A percentile compares a stretch with the other conserved stretches of the same genome.
These are phyloP conservation scores for Peribolospora kevripleyi DNA, from an alignment of 768 basidiomycete species.

Conservation along the genomic window DNA sequence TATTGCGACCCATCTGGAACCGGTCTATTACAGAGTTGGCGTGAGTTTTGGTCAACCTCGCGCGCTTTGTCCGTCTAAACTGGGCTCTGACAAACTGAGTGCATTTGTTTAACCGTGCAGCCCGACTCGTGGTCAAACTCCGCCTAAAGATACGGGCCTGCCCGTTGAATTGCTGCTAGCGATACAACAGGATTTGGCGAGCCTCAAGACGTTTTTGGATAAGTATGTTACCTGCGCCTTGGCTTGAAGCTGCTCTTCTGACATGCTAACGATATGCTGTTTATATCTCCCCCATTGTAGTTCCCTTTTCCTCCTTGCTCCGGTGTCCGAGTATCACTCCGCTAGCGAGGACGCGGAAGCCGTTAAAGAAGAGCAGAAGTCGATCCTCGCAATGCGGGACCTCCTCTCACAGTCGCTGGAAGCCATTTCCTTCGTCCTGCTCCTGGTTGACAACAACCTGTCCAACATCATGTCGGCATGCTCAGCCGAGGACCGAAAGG, in stretches of 20 bases:
- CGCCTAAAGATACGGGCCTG: too few relatives aligned
- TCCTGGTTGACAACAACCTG: constrained; percentile 73
- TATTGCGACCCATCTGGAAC: constrained; percentile 72
- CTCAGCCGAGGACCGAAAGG: constrained; percentile 37
- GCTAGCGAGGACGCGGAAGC: too few relatives aligned
- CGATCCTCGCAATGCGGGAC: constrained; percentile 28
- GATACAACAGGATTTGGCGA: too few relatives aligned
- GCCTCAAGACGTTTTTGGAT: too few relatives aligned
- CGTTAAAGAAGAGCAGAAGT: constrained; percentile 48
- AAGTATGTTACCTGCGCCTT: too few relatives aligned
- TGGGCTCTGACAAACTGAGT: background rate
- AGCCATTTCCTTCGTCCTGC: constrained; percentile 74
- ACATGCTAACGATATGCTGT: too few relatives aligned
- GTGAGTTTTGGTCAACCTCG: constrained; percentile 22
- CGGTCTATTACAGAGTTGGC: constrained; percentile 41
- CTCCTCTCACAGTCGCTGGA: constrained; percentile 71
- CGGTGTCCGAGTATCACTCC: too few relatives aligned
- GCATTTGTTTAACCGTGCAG: background rate
- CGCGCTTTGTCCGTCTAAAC: background rate
- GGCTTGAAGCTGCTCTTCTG: too few relatives aligned
- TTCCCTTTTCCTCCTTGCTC: too few relatives aligned
- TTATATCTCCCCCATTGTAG: too few relatives aligned
- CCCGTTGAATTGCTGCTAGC: too few relatives aligned
- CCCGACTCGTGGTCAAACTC: too few relatives aligned
- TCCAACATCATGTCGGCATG: constrained; percentile 63